phyloP scores from a whole-genome alignment of 2,329 filamentous ascomycete species.

The Verticillium longisporum region DNA sequence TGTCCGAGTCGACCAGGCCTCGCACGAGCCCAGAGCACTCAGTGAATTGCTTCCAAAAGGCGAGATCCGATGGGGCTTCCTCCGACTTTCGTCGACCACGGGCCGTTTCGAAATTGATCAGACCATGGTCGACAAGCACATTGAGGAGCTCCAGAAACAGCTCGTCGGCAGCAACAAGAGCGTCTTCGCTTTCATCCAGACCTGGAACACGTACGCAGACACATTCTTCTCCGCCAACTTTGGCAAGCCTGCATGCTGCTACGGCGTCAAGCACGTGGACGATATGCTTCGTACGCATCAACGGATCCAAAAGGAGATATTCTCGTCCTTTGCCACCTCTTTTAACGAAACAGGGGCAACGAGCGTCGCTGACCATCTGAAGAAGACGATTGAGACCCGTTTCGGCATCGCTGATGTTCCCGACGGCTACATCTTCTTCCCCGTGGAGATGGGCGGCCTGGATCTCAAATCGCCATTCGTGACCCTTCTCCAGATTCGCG shows the following conservation, averaged over 20 bases:
- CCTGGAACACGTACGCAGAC: slow-evolving; percentile 45
- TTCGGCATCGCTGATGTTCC: slow-evolving; percentile 40
- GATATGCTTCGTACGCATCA: slow-evolving; percentile 42
- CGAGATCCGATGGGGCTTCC: slow-evolving; percentile 46
- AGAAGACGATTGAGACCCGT: slow-evolving; percentile 40
- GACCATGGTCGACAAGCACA: slow-evolving; percentile 49
- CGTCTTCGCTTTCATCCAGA: slow-evolving; percentile 35
- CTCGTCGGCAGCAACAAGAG: slow-evolving; percentile 45
- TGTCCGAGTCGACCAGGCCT: slow-evolving; percentile 28
- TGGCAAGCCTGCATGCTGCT: slow-evolving; percentile 43
- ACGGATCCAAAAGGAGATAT: slow-evolving; percentile 40
- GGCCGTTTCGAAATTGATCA: slow-evolving; percentile 56
- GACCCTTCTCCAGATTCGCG: slow-evolving; percentile 29
- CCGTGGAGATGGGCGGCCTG: slow-evolving; percentile 36
- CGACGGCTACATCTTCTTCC: slow-evolving; percentile 40
- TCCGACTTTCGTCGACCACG: slow-evolving; percentile 43
- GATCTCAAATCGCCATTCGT: slow-evolving; percentile 40
- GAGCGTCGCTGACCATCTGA: slow-evolving; percentile 49
- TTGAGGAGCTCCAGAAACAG: slow-evolving; percentile 51
- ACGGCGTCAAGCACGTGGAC: slow-evolving; percentile 43
- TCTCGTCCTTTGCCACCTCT: slow-evolving; percentile 24
- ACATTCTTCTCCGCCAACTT: slow-evolving; percentile 49
- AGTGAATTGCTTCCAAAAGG: slow-evolving; percentile 35
- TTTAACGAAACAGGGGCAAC: slow-evolving; percentile 13
- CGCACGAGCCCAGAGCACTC: slow-evolving; percentile 11